Evolutionary conservation across 2,329 filamentous ascomycete genomes (phyloP).

Genomic region (Rachicladosporium sp.): DNA sequence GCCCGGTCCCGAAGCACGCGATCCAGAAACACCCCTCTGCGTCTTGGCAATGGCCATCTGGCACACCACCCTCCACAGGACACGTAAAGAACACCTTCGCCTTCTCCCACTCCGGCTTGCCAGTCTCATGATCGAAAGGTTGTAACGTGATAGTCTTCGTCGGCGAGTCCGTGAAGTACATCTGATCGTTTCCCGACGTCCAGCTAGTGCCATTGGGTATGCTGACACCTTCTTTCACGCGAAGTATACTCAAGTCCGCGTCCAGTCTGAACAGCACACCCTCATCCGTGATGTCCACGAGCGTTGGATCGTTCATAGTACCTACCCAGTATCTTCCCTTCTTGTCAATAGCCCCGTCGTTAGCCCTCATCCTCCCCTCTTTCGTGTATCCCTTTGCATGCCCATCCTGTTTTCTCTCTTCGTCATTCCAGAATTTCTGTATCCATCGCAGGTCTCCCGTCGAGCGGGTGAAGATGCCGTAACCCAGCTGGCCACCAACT

Average conservation of each 20-base stretch:
- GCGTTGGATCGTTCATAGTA: slow-evolving; percentile 67
- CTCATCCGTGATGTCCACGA: slow-evolving; percentile 24
- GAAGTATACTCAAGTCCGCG: slow-evolving; percentile 45
- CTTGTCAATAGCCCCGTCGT: slow-evolving; percentile 73
- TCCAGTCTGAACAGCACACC: slow-evolving; percentile 65
- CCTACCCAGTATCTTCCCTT: slow-evolving; percentile 76
- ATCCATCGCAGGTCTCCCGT: slow-evolving; percentile 46
- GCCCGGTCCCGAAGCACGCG: slow-evolving; percentile 66
- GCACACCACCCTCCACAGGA: slow-evolving; percentile 48
- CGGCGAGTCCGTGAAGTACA: slow-evolving; percentile 76
- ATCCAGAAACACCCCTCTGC: slow-evolving; percentile 79
- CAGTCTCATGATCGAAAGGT: slow-evolving; percentile 56
- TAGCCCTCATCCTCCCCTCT: slow-evolving; percentile 46
- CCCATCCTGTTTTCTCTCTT: slow-evolving; percentile 30
- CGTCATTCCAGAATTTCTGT: slow-evolving; percentile 42
- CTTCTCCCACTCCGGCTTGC: slow-evolving; percentile 52
- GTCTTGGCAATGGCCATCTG: slow-evolving; percentile 79
- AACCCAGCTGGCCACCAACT: slow-evolving; percentile 68
- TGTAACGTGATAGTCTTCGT: slow-evolving; percentile 58
- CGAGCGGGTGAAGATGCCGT: slow-evolving; percentile 60
- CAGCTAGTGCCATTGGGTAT: slow-evolving; percentile 82
- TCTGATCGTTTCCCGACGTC: slow-evolving; percentile 57
- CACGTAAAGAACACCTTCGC: slow-evolving; percentile 63
- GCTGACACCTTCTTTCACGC: slow-evolving; percentile 49
- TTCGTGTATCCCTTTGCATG: slow-evolving; percentile 25